Conservation (phyloP, 2,329 filamentous ascomycete genomes). For the Colletotrichum agaves region DNA sequence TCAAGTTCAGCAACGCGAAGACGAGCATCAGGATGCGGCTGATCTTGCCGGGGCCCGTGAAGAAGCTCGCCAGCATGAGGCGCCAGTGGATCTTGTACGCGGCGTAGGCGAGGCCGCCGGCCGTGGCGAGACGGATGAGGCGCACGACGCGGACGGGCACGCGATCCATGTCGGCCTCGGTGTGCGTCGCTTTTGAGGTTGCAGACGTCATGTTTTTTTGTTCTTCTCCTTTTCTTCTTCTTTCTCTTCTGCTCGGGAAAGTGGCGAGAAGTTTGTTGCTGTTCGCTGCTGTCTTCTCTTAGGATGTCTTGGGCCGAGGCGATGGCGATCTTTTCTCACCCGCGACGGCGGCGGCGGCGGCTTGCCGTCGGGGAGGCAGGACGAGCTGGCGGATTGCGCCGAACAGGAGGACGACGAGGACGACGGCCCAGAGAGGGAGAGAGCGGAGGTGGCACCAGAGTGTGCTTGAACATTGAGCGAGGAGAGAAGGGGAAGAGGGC, state of each 20-base stretch:
- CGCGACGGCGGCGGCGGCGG: conserved; percentile 13
- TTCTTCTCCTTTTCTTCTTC: too few relatives aligned
- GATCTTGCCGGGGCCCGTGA: conserved; percentile 64
- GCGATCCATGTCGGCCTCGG: conserved; percentile 37
- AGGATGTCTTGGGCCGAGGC: not conserved
- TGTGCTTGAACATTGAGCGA: conserved; percentile 56
- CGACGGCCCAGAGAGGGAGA: conserved; percentile 55
- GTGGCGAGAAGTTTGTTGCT: not conserved
- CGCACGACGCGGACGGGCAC: conserved; percentile 43
- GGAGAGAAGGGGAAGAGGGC: conserved; percentile 39
- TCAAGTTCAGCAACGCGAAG: conserved; percentile 74
- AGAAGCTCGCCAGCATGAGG: conserved; percentile 53
- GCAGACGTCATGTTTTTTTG: conserved; percentile 19
- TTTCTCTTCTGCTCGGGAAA: too few relatives aligned
- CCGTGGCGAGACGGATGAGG: conserved; percentile 51
- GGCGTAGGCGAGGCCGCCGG: conserved; percentile 59
- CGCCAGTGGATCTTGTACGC: conserved; percentile 58
- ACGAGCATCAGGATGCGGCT: conserved; percentile 64
- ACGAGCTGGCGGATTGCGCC: conserved; percentile 48
- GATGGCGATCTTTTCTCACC: conserved; percentile 28
- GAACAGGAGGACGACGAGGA: conserved; percentile 49
- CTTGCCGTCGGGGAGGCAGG: conserved; percentile 13
- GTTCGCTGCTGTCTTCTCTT: not conserved
- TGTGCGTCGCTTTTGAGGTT: conserved; percentile 38
- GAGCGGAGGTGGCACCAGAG: conserved; percentile 53